Evolutionary conservation across 2,329 filamentous ascomycete species (phyloP), one percentile per base, ranked within the genome.

Genomic region (Rugonectria rugulosa): DNA sequence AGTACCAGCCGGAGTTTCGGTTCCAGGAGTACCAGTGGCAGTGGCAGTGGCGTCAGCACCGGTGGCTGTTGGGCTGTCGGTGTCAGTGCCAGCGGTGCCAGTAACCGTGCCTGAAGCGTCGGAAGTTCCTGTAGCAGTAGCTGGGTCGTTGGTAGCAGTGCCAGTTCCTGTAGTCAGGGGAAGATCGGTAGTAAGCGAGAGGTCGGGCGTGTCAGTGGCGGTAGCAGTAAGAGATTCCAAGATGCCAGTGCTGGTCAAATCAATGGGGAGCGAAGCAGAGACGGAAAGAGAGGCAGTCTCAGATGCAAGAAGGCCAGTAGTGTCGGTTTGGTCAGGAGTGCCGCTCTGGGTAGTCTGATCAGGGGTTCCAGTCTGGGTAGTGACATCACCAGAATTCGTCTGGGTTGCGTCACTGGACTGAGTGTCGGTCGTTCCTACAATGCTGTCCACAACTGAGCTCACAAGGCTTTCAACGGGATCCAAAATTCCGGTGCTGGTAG

Each of bases 61-160:
- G 3, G 32, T 23, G 19, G n/a, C 50, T 23, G 50, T 50, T 3
- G 45, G 38, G 24, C 20, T 29, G 10, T 14, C 4, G 2, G 44
- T 47, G 4, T 12, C 37, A 14, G 51, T 54, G 5, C 14, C 12
- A 36, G 44, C n/a, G 4, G 42, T 19, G 12, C 17, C 42, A 8
- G 50, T 32, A 47, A 14, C 41, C 5, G 49, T 52, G 24, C 55
- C 60, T 4, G 62, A 54, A 6, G 44, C 37, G 12, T 47, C 52
- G 7, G 62, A 53, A n/a, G 60, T 53, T 9, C 32, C 53, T 15
- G 20, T 37, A n/a, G n/a, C 41, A 31, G 7, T 44, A 29, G 44
- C 29, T 2, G 29, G 6, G 29, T 14, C 29, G 12, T 32, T 21
- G 23, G 44, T 27, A 7, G 8, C 17, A 8, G 44, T 47, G 15